Conservation (phyloP, 2,329 filamentous ascomycete genomes). For the Paraconiothyrium sp. region DNA sequence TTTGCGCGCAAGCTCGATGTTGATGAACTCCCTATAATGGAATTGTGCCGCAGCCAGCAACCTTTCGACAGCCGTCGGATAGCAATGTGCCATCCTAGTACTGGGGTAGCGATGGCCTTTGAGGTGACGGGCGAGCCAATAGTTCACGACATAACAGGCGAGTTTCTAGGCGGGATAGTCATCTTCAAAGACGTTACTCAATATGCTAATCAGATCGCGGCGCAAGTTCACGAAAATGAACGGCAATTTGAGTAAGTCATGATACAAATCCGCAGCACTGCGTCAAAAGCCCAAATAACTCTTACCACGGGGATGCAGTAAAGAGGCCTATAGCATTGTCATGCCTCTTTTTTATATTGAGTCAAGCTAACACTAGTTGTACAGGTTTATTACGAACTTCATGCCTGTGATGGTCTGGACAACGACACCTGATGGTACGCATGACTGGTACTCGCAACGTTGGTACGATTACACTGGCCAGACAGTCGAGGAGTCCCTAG, state of each 20-base stretch:
- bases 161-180: conserved; percentile 77
- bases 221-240: conserved; percentile 76
- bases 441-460: conserved; percentile 79
- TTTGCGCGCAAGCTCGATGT: conserved; percentile 68
- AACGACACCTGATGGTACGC: conserved; percentile 69
- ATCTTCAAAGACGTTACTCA: conserved; percentile 77
- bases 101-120: conserved; percentile 65
- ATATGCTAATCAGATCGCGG: conserved; percentile 73
- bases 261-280: background rate
- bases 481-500: conserved; percentile 68
- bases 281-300: background rate
- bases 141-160: conserved; percentile 71
- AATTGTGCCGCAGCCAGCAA: conserved; percentile 69
- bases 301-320: background rate
- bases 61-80: conserved; percentile 68
- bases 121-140: conserved; percentile 75
- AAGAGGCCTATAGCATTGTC: background rate
- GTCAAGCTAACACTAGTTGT: background rate
- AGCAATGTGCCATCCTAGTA: conserved; percentile 66
- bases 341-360: background rate
- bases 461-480: conserved; percentile 83
- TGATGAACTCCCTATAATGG: conserved; percentile 72
- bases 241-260: conserved; percentile 68
- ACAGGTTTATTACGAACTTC: conserved; percentile 71
- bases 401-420: conserved; percentile 73